A percentile compares a stretch with the other conserved stretches of the same genome.
Conservation (phyloP, 257 asterid species). For the Solanum pimpinellifolium region DNA sequence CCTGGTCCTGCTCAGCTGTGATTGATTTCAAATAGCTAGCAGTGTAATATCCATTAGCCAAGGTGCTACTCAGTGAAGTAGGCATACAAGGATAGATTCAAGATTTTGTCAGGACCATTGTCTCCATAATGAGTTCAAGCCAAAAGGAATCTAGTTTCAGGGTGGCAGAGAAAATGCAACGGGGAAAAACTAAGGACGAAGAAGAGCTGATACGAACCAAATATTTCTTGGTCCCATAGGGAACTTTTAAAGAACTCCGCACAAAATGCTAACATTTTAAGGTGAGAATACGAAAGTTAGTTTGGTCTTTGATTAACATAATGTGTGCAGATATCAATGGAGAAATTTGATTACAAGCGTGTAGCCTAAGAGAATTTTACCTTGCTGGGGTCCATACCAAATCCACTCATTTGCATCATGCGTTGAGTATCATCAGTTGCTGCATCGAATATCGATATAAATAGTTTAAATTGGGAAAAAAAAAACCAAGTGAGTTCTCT, state of each 20-base stretch:
- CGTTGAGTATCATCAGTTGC: constrained; percentile 91
- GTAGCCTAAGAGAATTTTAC: constrained; percentile 17
- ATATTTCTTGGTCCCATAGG: not conserved
- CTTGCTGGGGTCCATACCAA: constrained; percentile 80
- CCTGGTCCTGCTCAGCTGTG: not conserved
- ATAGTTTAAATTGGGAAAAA: not conserved
- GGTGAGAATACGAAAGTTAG: not conserved
- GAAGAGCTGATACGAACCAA: not conserved
- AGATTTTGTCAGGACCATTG: not conserved
- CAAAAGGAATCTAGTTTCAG: not conserved
- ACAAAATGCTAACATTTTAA: not conserved
- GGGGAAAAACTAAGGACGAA: not conserved
- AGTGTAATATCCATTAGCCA: not conserved
- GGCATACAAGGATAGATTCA: not conserved
- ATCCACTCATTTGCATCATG: constrained; percentile 98
- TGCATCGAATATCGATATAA: constrained; percentile 17
- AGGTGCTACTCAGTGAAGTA: not conserved
- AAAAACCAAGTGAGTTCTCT: not conserved
- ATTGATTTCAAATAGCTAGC: not conserved
- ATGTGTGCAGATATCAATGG: not conserved
- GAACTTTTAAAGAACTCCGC: not conserved
- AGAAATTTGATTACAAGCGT: not conserved
- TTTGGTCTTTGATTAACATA: not conserved
- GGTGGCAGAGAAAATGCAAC: not conserved
- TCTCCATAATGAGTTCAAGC: not conserved